A percentile compares a stretch with the other conserved stretches of the same genome.
Conservation (phyloP, 768 basidiomycete species). For the Termitomyces bulborhizus region DNA sequence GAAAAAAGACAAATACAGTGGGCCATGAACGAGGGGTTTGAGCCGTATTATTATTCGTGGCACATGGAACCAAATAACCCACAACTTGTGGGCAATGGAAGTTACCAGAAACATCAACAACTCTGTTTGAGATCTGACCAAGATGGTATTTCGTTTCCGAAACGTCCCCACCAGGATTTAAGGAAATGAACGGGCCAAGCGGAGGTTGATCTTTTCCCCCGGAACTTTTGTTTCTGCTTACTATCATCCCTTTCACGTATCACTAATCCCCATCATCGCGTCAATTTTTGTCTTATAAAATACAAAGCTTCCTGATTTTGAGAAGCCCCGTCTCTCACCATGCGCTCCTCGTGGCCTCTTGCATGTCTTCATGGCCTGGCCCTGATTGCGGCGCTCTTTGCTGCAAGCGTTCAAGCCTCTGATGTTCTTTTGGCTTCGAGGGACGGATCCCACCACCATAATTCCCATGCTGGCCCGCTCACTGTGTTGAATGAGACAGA, state of each 20-base stretch:
- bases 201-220: not conserved
- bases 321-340: constrained; percentile 8
- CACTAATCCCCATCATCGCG: constrained; percentile 1
- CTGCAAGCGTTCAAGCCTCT: constrained; percentile 15
- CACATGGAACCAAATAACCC: constrained; percentile 9
- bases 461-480: constrained; percentile 42
- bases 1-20: not conserved
- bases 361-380: constrained; percentile 2
- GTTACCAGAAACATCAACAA: constrained; percentile 3
- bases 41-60: constrained; percentile 5
- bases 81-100: constrained; percentile 2
- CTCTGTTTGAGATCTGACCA: constrained; percentile 3
- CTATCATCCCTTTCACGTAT: constrained; percentile 5
- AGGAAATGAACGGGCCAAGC: not conserved
- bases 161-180: constrained; percentile 2
- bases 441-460: constrained; percentile 41
- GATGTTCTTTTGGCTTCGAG: constrained; percentile 14
- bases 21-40: not conserved
- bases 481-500: constrained; percentile 75
- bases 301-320: not conserved
- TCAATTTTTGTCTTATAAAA: constrained; percentile 7
- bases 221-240: constrained; percentile 9
- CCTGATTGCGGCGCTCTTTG: constrained; percentile 9
- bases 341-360: constrained; percentile 10
- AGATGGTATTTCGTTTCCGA: constrained; percentile 6